A percentile compares a stretch with the other conserved stretches of the same genome.
These are phyloP conservation scores for Flaveria floridana DNA, from an alignment of 140 eudicot species.

Conservation along the genomic window DNA sequence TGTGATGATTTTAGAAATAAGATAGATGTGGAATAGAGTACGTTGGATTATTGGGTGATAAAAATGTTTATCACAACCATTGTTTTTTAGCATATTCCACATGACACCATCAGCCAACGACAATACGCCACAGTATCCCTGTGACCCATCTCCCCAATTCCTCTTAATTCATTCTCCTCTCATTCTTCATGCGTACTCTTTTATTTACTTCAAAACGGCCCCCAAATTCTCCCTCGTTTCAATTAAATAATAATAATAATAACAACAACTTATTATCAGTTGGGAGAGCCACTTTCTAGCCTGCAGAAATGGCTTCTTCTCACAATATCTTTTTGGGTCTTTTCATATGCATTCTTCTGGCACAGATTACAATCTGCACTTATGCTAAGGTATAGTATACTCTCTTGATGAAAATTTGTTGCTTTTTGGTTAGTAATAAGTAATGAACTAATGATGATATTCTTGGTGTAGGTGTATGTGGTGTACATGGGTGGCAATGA, in stretches of 20 bases:
- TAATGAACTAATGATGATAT: not conserved
- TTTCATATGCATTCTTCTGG: slow-evolving; percentile 34
- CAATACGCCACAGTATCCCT: slow-evolving; percentile 11
- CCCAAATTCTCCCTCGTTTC: slow-evolving; percentile 18
- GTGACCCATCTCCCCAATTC: slow-evolving; percentile 25
- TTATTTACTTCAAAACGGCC: slow-evolving; percentile 5
- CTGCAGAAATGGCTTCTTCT: slow-evolving; percentile 47
- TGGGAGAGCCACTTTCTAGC: slow-evolving; percentile 15
- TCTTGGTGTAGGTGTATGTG: slow-evolving; percentile 59
- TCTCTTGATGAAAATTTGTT: not conserved
- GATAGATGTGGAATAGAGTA: no score
- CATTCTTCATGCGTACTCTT: slow-evolving; percentile 16
- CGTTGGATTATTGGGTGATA: no score
- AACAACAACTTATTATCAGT: not conserved
- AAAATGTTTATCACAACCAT: no score
- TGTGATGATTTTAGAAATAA: no score
- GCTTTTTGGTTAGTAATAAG: not conserved
- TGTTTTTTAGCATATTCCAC: not conserved
- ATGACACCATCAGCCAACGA: slow-evolving; percentile 20
- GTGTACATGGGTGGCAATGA: slow-evolving; percentile 76
- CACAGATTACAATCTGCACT: slow-evolving; percentile 29
- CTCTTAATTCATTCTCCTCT: not conserved
- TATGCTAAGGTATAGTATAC: slow-evolving; percentile 55
- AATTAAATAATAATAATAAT: not conserved
- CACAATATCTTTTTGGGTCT: slow-evolving; percentile 37